These are phyloP conservation scores for Phoma sp. DNA, from an alignment of 2,329 filamentous ascomycete genomes.

Conservation along the genomic window DNA sequence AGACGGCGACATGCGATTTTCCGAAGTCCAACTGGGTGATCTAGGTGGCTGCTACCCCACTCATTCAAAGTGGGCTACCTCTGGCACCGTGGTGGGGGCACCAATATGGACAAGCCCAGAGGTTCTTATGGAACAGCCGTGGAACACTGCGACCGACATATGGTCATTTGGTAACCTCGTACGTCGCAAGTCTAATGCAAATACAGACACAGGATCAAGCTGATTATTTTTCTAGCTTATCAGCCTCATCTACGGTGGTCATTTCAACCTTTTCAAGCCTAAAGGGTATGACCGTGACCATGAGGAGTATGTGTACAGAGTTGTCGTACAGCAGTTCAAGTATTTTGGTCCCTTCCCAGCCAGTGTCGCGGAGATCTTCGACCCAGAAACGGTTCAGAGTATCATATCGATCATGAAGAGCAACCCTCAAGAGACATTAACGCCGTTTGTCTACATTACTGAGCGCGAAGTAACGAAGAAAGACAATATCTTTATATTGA, in stretches of 20 bases:
- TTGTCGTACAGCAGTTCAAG: conserved; percentile 28
- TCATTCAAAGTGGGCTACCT: conserved; percentile 28
- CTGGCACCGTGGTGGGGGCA: conserved; percentile 42
- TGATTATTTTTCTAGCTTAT: conserved; percentile 28
- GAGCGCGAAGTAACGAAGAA: conserved; percentile 20
- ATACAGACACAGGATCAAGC: conserved; percentile 7
- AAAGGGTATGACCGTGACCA: conserved; percentile 25
- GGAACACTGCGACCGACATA: conserved; percentile 49
- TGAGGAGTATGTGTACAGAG: conserved; percentile 29
- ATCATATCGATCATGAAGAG: conserved; percentile 20
- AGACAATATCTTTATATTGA: conserved; percentile 45
- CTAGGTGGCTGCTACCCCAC: conserved; percentile 36
- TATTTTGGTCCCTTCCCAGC: conserved; percentile 36
- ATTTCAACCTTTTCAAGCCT: conserved; percentile 35
- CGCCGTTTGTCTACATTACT: conserved; percentile 19
- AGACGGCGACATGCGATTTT: conserved; percentile 36
- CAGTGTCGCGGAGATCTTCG: conserved; percentile 28
- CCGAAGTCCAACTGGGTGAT: conserved; percentile 45
- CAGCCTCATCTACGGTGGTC: conserved; percentile 33
- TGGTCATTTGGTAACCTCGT: conserved; percentile 50
- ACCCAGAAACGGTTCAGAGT: conserved; percentile 17
- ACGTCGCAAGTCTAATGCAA: conserved; percentile 19
- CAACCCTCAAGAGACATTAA: conserved; percentile 18
- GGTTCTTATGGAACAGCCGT: conserved; percentile 32
- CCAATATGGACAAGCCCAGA: conserved; percentile 50